Evolutionary conservation across 192 early-diverging fungal species (phyloP).

Genomic region (Tieghemiomyces parasiticus): DNA sequence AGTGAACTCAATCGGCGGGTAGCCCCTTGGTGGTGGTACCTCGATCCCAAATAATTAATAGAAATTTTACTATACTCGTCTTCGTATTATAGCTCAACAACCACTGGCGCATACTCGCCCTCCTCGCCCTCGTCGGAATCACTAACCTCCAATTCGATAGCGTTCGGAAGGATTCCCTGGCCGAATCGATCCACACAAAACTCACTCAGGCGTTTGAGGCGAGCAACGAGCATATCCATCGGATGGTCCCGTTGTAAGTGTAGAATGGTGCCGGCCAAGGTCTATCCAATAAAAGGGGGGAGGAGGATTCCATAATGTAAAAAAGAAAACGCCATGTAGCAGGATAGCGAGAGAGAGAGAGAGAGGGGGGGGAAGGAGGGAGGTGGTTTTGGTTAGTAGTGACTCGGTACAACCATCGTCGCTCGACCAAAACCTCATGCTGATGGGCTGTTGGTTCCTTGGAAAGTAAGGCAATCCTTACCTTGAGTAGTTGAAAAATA

Average conservation of each 20-base stretch:
- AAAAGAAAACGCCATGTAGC: constrained; percentile 13
- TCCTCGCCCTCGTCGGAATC: constrained; percentile 34
- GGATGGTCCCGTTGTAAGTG: constrained; percentile 14
- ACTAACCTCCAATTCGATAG: constrained; percentile 18
- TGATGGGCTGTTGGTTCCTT: constrained; percentile 11
- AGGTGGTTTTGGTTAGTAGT: constrained; percentile 17
- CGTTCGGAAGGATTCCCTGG: constrained; percentile 46
- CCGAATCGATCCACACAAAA: constrained; percentile 37
- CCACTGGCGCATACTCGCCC: constrained; percentile 53
- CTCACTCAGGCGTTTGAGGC: constrained; percentile 30
- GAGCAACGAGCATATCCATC: constrained; percentile 17
- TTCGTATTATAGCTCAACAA: constrained; percentile 37
- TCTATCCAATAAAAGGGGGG: constrained; percentile 25
- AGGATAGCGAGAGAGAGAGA: constrained; percentile 13
- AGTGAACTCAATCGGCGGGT: no score
- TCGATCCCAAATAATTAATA: no score
- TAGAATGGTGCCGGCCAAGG: no score
- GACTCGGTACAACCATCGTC: constrained; percentile 14
- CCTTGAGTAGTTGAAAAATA: constrained; percentile 30
- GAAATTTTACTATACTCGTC: no score
- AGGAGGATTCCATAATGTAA: constrained; percentile 18
- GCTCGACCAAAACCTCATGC: constrained; percentile 11
- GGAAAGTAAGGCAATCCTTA: constrained; percentile 12
- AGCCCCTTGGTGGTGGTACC: no score
- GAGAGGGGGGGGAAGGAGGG: constrained; percentile 17